Evolutionary conservation across 2,329 filamentous ascomycete species (phyloP).

Genomic region (Cladophialophora carrionii): DNA sequence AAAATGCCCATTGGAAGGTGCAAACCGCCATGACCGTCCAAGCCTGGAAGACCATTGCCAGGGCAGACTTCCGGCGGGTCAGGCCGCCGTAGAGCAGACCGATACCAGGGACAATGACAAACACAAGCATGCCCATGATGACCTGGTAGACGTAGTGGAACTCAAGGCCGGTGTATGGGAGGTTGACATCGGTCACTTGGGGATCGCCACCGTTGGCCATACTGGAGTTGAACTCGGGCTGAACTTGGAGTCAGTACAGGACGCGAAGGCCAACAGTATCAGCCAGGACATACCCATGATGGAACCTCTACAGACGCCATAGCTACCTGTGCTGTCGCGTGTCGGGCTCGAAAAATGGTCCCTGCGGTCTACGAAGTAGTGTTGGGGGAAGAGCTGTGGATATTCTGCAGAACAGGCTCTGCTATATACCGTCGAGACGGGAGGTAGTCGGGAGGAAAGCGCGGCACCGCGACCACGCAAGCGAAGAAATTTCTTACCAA

Average conservation of each 20-base stretch:
- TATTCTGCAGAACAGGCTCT: constrained; percentile 2
- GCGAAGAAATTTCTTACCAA: constrained; percentile 4
- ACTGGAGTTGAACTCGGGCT: constrained; percentile 42
- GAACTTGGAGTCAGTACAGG: constrained; percentile 2
- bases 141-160: constrained; percentile 65
- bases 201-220: constrained; percentile 60
- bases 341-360: not conserved
- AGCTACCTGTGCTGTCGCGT: constrained; percentile 4
- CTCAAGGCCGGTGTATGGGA: constrained; percentile 62
- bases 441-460: constrained; percentile 1
- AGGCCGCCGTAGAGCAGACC: constrained; percentile 68
- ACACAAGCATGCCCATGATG: constrained; percentile 64
- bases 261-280: not conserved
- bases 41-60: constrained; percentile 65
- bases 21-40: constrained; percentile 58
- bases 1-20: constrained; percentile 63
- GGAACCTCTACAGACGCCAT: constrained; percentile 25
- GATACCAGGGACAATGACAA: constrained; percentile 69
- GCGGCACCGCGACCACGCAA: constrained; percentile 5
- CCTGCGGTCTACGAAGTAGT: constrained; percentile 5
- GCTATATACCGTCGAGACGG: constrained; percentile 22
- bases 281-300: constrained; percentile 15
- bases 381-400: constrained; percentile 10
- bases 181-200: constrained; percentile 58
- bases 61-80: constrained; percentile 63